Conservation (phyloP, 306 rosid species). For the Senna siamea region DNA sequence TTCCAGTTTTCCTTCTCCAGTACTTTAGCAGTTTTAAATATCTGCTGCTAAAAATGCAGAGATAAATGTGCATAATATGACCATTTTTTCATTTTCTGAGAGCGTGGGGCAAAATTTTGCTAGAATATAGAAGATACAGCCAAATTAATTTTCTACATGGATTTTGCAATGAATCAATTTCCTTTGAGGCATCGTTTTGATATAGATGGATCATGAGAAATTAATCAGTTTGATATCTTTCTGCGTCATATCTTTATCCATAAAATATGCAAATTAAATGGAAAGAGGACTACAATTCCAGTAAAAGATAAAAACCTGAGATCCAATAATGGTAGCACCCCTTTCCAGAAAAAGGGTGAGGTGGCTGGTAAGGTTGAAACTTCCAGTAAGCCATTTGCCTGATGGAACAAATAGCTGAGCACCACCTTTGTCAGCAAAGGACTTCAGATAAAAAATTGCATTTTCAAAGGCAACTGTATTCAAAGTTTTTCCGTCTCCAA, state of each 20-base stretch:
- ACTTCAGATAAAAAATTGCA: slow-evolving; percentile 55
- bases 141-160: neutral
- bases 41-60: neutral
- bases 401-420: slow-evolving; percentile 61
- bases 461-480: slow-evolving; percentile 60
- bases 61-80: neutral
- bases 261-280: neutral
- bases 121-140: too few relatives aligned
- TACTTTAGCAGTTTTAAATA: neutral
- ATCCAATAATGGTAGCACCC: slow-evolving; percentile 53
- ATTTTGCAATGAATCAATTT: neutral
- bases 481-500: slow-evolving; percentile 56
- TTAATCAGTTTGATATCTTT: neutral
- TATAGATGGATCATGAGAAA: neutral
- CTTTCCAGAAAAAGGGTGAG: slow-evolving; percentile 53
- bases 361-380: slow-evolving; percentile 57
- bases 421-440: slow-evolving; percentile 61
- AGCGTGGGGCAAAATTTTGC: too few relatives aligned
- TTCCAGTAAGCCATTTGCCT: slow-evolving; percentile 57
- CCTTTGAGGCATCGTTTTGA: neutral
- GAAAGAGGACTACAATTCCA: neutral
- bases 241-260: neutral
- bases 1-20: neutral
- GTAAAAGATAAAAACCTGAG: slow-evolving; percentile 42
- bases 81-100: too few relatives aligned